Evolutionary conservation across 129 eudicot species (phyloP).

Genomic region (Heracleum sosnowskyi): DNA sequence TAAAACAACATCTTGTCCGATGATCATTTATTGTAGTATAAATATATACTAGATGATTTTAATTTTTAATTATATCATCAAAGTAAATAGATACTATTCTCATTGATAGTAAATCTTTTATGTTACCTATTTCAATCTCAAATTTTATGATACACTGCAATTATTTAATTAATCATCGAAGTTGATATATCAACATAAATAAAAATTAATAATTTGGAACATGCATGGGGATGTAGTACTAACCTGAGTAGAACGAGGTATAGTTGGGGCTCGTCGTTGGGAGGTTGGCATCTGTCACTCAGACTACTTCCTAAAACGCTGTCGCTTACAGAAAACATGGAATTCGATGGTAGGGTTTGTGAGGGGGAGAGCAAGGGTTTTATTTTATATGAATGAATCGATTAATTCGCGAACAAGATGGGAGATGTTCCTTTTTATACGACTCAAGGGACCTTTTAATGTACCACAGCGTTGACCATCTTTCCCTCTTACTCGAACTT

Average conservation of each 20-base stretch:
- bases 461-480: background rate
- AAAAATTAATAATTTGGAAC: too few relatives aligned
- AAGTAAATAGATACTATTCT: too few relatives aligned
- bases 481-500: background rate
- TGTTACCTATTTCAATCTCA: too few relatives aligned
- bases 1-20: background rate
- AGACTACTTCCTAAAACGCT: slow-evolving; percentile 17
- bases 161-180: too few relatives aligned
- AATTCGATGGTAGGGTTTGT: slow-evolving; percentile 7
- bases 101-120: too few relatives aligned
- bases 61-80: too few relatives aligned
- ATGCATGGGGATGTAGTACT: background rate
- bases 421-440: background rate
- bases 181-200: too few relatives aligned
- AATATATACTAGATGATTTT: too few relatives aligned
- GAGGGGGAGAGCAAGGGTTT: background rate
- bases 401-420: background rate
- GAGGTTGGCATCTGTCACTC: background rate
- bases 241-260: slow-evolving; percentile 47
- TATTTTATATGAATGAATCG: background rate
- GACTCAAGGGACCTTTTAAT: background rate
- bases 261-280: slow-evolving; percentile 22
- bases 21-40: background rate
- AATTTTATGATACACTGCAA: too few relatives aligned
- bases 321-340: slow-evolving; percentile 23